phyloP scores from a whole-genome alignment of 768 basidiomycete species.

The Phylloporus sp. region DNA sequence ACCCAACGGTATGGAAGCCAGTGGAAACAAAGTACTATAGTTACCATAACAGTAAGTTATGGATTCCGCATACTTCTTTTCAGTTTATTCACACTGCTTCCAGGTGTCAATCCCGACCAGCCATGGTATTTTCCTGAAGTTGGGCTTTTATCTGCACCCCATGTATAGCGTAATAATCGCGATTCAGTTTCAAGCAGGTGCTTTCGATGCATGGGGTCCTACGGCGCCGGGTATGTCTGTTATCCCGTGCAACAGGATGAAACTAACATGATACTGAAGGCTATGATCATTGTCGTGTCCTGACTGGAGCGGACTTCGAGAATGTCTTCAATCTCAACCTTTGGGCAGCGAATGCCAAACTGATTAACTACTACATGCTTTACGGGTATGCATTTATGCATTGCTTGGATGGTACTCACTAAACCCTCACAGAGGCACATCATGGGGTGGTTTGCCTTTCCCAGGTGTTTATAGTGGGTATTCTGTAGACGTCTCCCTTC shows the following conservation, averaged over 20 bases:
- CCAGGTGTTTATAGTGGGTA: constrained; percentile 62
- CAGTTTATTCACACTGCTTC: constrained; percentile 32
- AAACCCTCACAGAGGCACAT: constrained; percentile 58
- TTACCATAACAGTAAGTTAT: constrained; percentile 48
- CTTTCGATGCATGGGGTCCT: constrained; percentile 81
- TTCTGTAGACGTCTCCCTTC: background rate
- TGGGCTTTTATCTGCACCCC: constrained; percentile 6
- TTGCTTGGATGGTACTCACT: background rate
- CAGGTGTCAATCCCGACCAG: constrained; percentile 42
- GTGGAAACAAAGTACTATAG: constrained; percentile 60
- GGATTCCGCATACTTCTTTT: background rate
- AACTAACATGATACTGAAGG: constrained; percentile 34
- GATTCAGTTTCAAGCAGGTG: constrained; percentile 65
- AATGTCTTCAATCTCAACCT: constrained; percentile 76
- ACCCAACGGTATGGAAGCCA: constrained; percentile 61
- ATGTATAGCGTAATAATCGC: constrained; percentile 8
- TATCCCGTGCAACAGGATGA: background rate
- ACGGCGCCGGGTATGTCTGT: constrained; percentile 51
- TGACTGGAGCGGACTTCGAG: constrained; percentile 73
- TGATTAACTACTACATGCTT: constrained; percentile 84
- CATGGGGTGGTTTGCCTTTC: constrained; percentile 79
- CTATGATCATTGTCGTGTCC: constrained; percentile 56
- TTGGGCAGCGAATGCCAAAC: constrained; percentile 78
- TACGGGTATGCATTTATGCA: constrained; percentile 49
- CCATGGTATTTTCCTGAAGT: constrained; percentile 75